These are phyloP conservation scores for Bacidia rubella DNA, from an alignment of 495 filamentous ascomycete species.

Conservation along the genomic window DNA sequence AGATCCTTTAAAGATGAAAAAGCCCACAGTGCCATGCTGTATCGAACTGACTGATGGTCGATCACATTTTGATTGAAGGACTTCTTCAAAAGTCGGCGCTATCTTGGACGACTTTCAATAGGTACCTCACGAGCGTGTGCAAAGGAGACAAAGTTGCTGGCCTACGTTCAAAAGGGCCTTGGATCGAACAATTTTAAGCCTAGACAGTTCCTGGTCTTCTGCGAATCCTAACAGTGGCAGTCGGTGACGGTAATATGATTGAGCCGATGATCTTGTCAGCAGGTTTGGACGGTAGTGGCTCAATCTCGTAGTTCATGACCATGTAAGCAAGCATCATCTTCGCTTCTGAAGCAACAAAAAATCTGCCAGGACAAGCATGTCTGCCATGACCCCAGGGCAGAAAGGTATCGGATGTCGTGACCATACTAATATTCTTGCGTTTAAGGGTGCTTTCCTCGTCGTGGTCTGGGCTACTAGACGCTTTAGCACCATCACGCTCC, in stretches of 20 bases:
- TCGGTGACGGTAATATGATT: not conserved
- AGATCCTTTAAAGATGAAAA: too few relatives aligned
- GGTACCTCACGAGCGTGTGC: not conserved
- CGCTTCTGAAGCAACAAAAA: slow-evolving; percentile 17
- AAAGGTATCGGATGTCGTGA: slow-evolving; percentile 7
- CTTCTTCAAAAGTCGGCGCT: too few relatives aligned
- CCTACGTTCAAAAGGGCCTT: too few relatives aligned
- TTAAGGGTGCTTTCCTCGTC: not conserved
- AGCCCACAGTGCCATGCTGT: too few relatives aligned
- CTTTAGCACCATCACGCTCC: not conserved
- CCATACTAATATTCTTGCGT: not conserved
- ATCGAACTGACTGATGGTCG: too few relatives aligned
- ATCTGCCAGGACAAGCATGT: slow-evolving; percentile 13
- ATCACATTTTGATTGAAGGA: too few relatives aligned
- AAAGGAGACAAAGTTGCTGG: too few relatives aligned
- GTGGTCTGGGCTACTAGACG: not conserved
- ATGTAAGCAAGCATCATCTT: slow-evolving; percentile 23
- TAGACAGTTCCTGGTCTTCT: slow-evolving; percentile 1
- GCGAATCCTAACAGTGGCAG: slow-evolving; percentile 7
- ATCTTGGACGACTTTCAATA: too few relatives aligned
- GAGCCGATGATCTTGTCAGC: not conserved
- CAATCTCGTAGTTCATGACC: slow-evolving; percentile 21
- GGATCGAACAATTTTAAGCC: too few relatives aligned
- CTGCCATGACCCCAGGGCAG: slow-evolving; percentile 8
- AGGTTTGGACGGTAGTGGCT: slow-evolving; percentile 8